These are phyloP conservation scores for Elasticomyces elasticus DNA, from an alignment of 495 filamentous ascomycete genomes.

Conservation along the genomic window DNA sequence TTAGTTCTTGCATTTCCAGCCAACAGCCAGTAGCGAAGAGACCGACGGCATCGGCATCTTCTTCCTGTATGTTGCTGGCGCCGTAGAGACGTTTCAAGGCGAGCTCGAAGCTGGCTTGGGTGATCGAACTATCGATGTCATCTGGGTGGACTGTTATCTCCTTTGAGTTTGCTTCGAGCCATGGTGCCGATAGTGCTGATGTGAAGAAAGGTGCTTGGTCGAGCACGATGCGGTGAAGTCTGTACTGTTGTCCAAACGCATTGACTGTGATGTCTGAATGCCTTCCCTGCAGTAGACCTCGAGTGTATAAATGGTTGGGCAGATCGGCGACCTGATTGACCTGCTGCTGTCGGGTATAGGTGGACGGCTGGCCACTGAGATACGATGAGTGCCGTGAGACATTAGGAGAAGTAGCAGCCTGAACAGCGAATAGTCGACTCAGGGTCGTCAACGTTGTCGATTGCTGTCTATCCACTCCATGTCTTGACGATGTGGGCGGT, in stretches of 20 bases:
- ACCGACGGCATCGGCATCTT: slow-evolving; percentile 45
- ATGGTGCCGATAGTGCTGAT: slow-evolving; percentile 47
- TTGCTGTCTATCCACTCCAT: slow-evolving; percentile 15
- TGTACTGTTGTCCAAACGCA: slow-evolving; percentile 45
- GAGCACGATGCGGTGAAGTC: slow-evolving; percentile 46
- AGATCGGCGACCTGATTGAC: slow-evolving; percentile 38
- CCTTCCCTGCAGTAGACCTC: slow-evolving; percentile 46
- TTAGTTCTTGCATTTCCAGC: slow-evolving; percentile 50
- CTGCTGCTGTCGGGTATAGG: slow-evolving; percentile 18
- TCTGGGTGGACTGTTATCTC: slow-evolving; percentile 50
- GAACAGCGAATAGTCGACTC: slow-evolving; percentile 30
- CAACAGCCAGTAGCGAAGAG: slow-evolving; percentile 52
- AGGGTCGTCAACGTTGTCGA: slow-evolving; percentile 29
- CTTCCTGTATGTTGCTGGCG: slow-evolving; percentile 38
- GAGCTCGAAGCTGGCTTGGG: slow-evolving; percentile 46
- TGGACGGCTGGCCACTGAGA: slow-evolving; percentile 16
- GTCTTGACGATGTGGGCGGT: slow-evolving; percentile 11
- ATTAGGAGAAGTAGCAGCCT: slow-evolving; percentile 20
- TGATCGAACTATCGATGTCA: slow-evolving; percentile 47
- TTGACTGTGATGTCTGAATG: slow-evolving; percentile 47
- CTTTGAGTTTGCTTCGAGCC: slow-evolving; percentile 44
- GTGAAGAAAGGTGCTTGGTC: slow-evolving; percentile 52
- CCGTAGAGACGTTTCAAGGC: slow-evolving; percentile 50
- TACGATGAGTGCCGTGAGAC: slow-evolving; percentile 27
- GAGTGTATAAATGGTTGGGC: slow-evolving; percentile 46